Percentiles rank a stretch among this genome's conserved stretches.
Evolutionary conservation across 2,329 filamentous ascomycete genomes (phyloP).

Genomic region (Zasmidium cellare): DNA sequence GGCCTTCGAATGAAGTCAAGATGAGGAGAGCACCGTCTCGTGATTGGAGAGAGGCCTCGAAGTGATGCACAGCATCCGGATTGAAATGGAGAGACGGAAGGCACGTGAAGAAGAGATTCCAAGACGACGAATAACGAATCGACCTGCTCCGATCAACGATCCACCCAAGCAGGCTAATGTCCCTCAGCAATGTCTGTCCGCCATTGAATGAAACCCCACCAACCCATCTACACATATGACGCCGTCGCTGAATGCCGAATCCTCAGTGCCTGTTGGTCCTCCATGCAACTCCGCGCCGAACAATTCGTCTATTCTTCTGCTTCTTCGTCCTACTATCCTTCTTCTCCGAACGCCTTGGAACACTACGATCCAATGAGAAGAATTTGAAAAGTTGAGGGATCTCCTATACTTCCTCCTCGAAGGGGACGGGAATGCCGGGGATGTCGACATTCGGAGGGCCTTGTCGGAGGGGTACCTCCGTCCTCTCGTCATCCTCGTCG

Average conservation of each 20-base stretch:
- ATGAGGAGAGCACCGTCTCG: too few relatives aligned
- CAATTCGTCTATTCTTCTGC: too few relatives aligned
- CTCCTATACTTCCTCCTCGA: not conserved
- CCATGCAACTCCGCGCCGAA: not conserved
- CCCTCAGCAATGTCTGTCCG: too few relatives aligned
- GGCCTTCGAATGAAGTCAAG: too few relatives aligned
- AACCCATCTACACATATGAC: not conserved
- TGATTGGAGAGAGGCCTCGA: too few relatives aligned
- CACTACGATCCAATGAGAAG: not conserved
- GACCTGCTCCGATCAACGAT: not conserved
- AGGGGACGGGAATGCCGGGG: not conserved
- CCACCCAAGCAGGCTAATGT: too few relatives aligned
- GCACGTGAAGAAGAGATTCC: not conserved
- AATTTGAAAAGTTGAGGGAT: not conserved
- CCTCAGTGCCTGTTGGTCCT: not conserved
- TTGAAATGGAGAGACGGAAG: not conserved
- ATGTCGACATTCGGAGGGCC: too few relatives aligned
- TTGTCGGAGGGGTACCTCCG: too few relatives aligned
- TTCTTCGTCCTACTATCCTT: not conserved
- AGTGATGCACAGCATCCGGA: too few relatives aligned
- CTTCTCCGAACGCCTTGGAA: not conserved
- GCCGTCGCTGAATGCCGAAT: constrained; percentile 1
- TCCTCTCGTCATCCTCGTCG: not conserved
- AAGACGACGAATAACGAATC: not conserved
- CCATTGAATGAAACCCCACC: too few relatives aligned